Percentiles rank a stretch among this genome's conserved stretches.
Conservation (phyloP, 108 stramenopile species). For the Cyclostephanos invisitatus region DNA sequence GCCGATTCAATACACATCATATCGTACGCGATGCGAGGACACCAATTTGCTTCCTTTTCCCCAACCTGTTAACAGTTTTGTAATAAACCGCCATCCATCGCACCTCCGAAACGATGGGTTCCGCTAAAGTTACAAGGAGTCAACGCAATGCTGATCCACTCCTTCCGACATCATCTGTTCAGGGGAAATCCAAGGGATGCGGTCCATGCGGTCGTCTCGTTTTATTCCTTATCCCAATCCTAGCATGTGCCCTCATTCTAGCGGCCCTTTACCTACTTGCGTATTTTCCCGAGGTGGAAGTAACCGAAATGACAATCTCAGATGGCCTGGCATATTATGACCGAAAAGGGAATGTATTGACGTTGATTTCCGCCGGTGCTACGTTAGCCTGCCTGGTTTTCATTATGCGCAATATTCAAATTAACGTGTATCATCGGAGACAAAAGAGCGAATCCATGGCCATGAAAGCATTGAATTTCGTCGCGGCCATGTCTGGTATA, state of each 20-base stretch:
- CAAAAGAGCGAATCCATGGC: slow-evolving; percentile 26
- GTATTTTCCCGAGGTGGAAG: slow-evolving; percentile 8
- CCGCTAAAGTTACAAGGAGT: slow-evolving; percentile 4
- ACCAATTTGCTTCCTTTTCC: too few species aligned
- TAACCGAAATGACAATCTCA: slow-evolving; percentile 30
- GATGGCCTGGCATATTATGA: slow-evolving; percentile 33
- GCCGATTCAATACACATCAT: too few species aligned
- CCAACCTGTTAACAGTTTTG: too few species aligned
- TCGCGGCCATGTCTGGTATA: slow-evolving; percentile 26
- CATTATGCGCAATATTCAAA: slow-evolving; percentile 40
- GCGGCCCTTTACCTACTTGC: slow-evolving; percentile 25
- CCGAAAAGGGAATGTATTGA: slow-evolving; percentile 24
- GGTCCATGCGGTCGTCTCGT: slow-evolving; percentile 13
- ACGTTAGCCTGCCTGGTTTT: slow-evolving; percentile 27
- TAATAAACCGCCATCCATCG: too few species aligned
- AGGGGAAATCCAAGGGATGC: slow-evolving; percentile 7
- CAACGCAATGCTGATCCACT: slow-evolving; percentile 18
- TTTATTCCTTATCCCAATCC: slow-evolving; percentile 22
- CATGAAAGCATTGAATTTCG: slow-evolving; percentile 27
- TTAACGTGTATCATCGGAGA: slow-evolving; percentile 42
- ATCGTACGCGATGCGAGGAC: too few species aligned
- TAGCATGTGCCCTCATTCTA: slow-evolving; percentile 29
- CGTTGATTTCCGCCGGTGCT: slow-evolving; percentile 19
- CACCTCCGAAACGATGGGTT: neutral
- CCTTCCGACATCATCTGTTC: neutral